These are phyloP conservation scores for Adansonia rubrostipa DNA, from an alignment of 441 rosid species.

Conservation along the genomic window DNA sequence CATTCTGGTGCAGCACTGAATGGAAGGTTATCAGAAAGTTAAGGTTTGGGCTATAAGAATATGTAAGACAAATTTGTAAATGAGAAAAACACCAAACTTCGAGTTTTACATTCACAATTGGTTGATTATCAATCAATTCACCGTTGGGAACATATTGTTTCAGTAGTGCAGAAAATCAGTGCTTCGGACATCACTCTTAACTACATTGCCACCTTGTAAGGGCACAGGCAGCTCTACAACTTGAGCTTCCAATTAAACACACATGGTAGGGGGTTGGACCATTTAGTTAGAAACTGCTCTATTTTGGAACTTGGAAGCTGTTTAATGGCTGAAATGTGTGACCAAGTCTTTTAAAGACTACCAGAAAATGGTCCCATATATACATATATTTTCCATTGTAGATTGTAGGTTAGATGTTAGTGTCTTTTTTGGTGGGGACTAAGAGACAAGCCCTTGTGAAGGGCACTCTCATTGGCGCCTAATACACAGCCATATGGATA, in stretches of 20 bases:
- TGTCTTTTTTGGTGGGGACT: conserved; percentile 19
- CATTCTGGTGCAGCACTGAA: no score
- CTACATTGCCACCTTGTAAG: conserved; percentile 21
- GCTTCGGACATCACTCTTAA: conserved; percentile 19
- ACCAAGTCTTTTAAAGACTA: conserved; percentile 22
- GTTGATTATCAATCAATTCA: conserved; percentile 5
- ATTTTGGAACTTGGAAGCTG: conserved; percentile 1
- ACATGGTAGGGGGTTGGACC: conserved; percentile 37
- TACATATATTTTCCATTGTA: background rate
- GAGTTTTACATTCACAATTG: background rate
- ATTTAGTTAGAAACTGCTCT: background rate
- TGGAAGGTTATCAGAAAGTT: background rate
- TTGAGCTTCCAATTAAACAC: conserved; percentile 29
- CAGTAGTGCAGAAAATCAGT: background rate
- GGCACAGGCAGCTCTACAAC: conserved; percentile 32
- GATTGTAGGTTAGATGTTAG: conserved; percentile 14
- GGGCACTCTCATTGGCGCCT: conserved; percentile 38
- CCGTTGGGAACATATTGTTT: background rate
- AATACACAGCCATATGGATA: conserved; percentile 31
- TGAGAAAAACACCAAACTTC: background rate
- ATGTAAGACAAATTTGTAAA: background rate
- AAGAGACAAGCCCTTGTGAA: conserved; percentile 55
- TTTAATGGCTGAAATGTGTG: conserved; percentile 24
- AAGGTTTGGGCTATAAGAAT: background rate
- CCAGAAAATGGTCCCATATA: conserved; percentile 33